Evolutionary conservation across 108 stramenopile species (phyloP), one percentile per base, ranked within the genome.

Genomic region (Skeletonema menzelii): DNA sequence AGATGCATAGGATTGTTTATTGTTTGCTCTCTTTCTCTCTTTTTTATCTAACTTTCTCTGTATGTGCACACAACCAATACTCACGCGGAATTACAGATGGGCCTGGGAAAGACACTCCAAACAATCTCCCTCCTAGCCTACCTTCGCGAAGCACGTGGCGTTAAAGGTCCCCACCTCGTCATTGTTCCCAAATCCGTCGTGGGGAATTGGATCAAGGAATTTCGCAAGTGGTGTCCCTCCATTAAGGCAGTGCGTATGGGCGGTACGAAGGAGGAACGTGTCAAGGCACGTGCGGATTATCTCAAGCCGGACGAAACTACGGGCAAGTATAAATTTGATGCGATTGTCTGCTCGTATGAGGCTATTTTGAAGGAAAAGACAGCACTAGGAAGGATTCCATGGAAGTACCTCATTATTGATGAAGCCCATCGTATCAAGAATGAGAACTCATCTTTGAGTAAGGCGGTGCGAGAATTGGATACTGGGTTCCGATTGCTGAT

Each of bases 381-480:
- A 30, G 84, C 82, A 37, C 80, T 99, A 32, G 70, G 70, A 20
- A 92, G 87, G 68, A 96, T 98, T 49, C 68, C 86, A 10, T 95
- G 89, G 69, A 91, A 98, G 68, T 87, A 94, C 0, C 99, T 98
- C 98, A 88, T 99, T 65, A 98, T 99, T 65, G 99, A 99, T 70
- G 98, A 99, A 73, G 98, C 97, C 2, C 99, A 98, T 87, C 92
- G 98, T 59, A 85, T 99, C 64, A 99, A 99, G 87, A 99, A 98
- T 69, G 96, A 97, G 80, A 87, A 86, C 24, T 89, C 88, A 57
- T 89, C 92, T 75, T 93, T 96, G 79, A 85, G 87, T 79, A 85
- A 84, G 73, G 97, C 97, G 17, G 98, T 98, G 15, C 84, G 97
- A 14, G 83, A 71, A 35, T 86, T 98, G 67, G 81, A 88, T 8